Evolutionary conservation across 768 basidiomycete genomes (phyloP).

Genomic region (Termitomyces sp.): DNA sequence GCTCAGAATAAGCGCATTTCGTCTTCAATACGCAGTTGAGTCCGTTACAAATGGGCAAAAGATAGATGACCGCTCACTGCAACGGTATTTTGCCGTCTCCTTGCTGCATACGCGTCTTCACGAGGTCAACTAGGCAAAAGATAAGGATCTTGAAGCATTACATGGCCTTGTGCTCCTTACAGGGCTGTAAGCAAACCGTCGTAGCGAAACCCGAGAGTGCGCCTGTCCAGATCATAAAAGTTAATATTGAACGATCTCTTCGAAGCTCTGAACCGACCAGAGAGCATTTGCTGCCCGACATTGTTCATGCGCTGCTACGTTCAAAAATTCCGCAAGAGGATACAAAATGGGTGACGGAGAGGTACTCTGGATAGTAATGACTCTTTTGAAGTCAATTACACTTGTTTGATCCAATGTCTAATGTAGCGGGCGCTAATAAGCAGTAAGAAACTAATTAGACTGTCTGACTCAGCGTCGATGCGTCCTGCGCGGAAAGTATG

Average conservation of each 20-base stretch:
- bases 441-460: too few relatives aligned
- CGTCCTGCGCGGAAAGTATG: too few relatives aligned
- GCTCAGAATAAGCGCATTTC: slow-evolving; percentile 34
- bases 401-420: neutral
- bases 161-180: slow-evolving; percentile 32
- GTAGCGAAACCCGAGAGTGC: slow-evolving; percentile 76
- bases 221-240: slow-evolving; percentile 35
- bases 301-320: slow-evolving; percentile 46
- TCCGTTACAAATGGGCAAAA: neutral
- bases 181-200: slow-evolving; percentile 70
- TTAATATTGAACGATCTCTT: neutral
- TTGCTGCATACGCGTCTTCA: slow-evolving; percentile 92
- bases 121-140: slow-evolving; percentile 62
- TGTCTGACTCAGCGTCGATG: too few relatives aligned
- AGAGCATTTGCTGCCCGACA: slow-evolving; percentile 62
- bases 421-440: neutral
- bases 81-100: slow-evolving; percentile 43
- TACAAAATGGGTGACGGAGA: neutral
- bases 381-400: neutral
- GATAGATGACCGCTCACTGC: slow-evolving; percentile 25
- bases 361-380: neutral
- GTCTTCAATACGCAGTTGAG: slow-evolving; percentile 23
- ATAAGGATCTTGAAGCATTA: neutral
- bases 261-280: slow-evolving; percentile 36
- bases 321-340: neutral